phyloP scores from a whole-genome alignment of 2,329 filamentous ascomycete genomes.

The Fusarium sp. region DNA sequence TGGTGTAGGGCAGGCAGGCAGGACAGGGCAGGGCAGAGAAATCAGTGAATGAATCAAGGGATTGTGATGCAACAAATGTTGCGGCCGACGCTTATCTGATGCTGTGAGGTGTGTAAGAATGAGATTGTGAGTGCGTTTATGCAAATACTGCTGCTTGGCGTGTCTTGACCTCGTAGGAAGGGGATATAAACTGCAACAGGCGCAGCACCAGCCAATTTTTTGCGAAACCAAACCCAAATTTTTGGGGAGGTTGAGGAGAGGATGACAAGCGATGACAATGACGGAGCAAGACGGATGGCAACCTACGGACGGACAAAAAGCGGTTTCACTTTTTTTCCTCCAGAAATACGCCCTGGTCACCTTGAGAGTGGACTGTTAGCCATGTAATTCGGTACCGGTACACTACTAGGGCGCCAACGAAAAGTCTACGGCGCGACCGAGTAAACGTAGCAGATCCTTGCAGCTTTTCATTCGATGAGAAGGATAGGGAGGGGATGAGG shows the following conservation, averaged over 20 bases:
- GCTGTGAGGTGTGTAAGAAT: conserved; percentile 5
- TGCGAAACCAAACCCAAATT: conserved; percentile 20
- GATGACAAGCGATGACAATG: conserved; percentile 4
- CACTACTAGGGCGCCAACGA: conserved; percentile 34
- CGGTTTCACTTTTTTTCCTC: conserved; percentile 29
- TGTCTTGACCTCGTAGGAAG: background rate
- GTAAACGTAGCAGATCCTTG: conserved; percentile 38
- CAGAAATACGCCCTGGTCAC: conserved; percentile 30
- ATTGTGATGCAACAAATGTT: conserved; percentile 26
- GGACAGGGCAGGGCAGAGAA: conserved; percentile 14
- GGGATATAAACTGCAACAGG: conserved; percentile 1
- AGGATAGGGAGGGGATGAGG: conserved; percentile 29
- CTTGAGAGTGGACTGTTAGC: conserved; percentile 32
- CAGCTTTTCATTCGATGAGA: conserved; percentile 32
- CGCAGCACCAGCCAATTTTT: conserved; percentile 4
- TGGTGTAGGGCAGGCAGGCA: conserved; percentile 26
- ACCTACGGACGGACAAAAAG: conserved; percentile 27
- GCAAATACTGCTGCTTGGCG: conserved; percentile 3
- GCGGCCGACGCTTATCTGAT: conserved; percentile 23
- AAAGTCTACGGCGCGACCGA: conserved; percentile 43
- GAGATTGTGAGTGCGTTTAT: background rate
- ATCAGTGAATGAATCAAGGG: conserved; percentile 24
- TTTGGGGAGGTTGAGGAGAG: conserved; percentile 21
- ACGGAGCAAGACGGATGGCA: conserved; percentile 26
- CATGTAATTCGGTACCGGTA: conserved; percentile 14